Evolutionary conservation across 805 yeast species (phyloP).

Genomic region (Alloascoidea hylecoeti): DNA sequence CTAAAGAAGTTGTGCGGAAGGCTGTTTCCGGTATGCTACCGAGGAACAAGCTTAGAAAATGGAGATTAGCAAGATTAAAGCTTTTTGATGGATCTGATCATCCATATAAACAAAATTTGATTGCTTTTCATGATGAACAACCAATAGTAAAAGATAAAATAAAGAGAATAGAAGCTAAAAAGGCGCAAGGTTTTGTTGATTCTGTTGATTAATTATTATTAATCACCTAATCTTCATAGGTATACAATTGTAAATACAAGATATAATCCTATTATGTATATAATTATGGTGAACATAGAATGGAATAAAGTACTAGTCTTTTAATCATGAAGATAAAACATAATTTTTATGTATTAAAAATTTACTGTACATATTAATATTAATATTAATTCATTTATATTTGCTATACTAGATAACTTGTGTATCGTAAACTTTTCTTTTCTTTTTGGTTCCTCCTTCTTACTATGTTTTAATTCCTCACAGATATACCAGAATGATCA

Average conservation of each 20-base stretch:
- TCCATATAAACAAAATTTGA: slow-evolving; percentile 72
- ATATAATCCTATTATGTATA: too few species aligned
- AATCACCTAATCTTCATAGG: too few species aligned
- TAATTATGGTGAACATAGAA: too few species aligned
- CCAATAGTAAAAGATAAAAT: slow-evolving; percentile 31
- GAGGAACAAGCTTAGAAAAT: slow-evolving; percentile 68
- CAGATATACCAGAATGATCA: background rate
- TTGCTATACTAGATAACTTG: background rate
- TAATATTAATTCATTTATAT: too few species aligned
- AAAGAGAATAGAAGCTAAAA: slow-evolving; percentile 18
- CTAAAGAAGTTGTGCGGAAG: slow-evolving; percentile 66
- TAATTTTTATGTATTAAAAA: too few species aligned
- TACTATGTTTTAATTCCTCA: too few species aligned
- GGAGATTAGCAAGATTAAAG: slow-evolving; percentile 72
- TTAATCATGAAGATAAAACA: too few species aligned
- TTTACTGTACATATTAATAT: too few species aligned
- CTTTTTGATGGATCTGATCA: slow-evolving; percentile 79
- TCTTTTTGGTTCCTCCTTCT: background rate
- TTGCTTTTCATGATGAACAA: slow-evolving; percentile 76
- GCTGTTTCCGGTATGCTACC: slow-evolving; percentile 98
- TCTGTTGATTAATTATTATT: too few species aligned
- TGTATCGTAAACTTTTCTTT: background rate
- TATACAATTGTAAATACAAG: too few species aligned
- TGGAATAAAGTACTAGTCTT: too few species aligned
- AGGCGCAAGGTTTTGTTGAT: too few species aligned